These are phyloP conservation scores for Cyberlindnera lachancei DNA, from an alignment of 805 yeast species.

Conservation along the genomic window DNA sequence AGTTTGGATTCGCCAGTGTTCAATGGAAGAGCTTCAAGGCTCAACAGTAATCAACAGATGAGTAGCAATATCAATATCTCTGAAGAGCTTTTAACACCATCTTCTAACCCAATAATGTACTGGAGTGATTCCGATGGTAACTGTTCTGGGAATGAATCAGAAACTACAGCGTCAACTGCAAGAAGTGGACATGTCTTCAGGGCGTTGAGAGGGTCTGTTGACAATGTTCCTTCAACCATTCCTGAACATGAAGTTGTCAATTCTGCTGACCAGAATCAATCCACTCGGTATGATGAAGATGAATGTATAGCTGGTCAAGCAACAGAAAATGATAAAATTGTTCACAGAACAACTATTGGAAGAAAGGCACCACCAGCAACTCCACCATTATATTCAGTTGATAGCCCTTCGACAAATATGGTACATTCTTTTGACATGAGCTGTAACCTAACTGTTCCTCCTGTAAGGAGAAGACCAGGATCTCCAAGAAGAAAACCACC, in stretches of 20 bases:
- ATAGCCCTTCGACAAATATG: too few relatives aligned
- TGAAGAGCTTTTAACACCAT: constrained; percentile 5
- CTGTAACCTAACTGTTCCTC: too few relatives aligned
- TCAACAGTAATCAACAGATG: constrained; percentile 10
- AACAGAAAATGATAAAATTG: too few relatives aligned
- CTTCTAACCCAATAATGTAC: background rate
- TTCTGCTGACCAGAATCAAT: too few relatives aligned
- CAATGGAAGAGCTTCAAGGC: too few relatives aligned
- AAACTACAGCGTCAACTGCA: constrained; percentile 1
- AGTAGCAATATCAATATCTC: background rate
- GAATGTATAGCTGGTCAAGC: too few relatives aligned
- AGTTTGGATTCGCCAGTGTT: constrained; percentile 16
- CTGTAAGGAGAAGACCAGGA: constrained; percentile 6
- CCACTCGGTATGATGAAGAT: too few relatives aligned
- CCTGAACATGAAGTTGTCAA: too few relatives aligned
- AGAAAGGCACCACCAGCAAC: constrained; percentile 22
- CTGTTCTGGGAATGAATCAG: constrained; percentile 5
- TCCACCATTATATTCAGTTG: constrained; percentile 4
- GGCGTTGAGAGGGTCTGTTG: background rate
- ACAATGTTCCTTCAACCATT: constrained; percentile 4
- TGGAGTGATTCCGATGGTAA: constrained; percentile 6
- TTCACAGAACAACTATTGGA: constrained; percentile 1
- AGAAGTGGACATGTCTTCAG: background rate
- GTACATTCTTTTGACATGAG: too few relatives aligned
- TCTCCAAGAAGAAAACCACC: constrained; percentile 23